A percentile compares a stretch with the other conserved stretches of the same genome.
Evolutionary conservation across 305 asterid genomes (phyloP).

Genomic region (Rubia occidens): DNA sequence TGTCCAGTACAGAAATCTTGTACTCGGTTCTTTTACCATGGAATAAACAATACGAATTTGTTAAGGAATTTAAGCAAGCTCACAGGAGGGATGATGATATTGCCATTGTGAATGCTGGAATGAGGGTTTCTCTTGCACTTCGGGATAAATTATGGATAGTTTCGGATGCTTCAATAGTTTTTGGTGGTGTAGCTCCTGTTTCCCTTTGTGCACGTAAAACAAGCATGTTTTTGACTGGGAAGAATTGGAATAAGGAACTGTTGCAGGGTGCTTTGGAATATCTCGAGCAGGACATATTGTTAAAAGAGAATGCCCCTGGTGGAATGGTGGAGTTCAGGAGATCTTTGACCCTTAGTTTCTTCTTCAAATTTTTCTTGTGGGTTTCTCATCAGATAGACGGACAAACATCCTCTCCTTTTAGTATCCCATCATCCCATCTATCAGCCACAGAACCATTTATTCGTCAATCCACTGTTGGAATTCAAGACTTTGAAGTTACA

Average conservation of each 20-base stretch:
- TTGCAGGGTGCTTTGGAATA: constrained; percentile 51
- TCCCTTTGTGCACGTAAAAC: constrained; percentile 52
- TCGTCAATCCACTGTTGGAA: constrained; percentile 50
- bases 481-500: constrained; percentile 64
- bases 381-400: constrained; percentile 72
- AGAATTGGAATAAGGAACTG: constrained; percentile 56
- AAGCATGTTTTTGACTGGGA: constrained; percentile 54
- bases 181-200: constrained; percentile 89
- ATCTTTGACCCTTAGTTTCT: constrained; percentile 71
- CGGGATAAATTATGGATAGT: constrained; percentile 55
- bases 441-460: constrained; percentile 59
- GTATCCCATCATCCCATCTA: constrained; percentile 55
- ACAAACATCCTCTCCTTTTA: constrained; percentile 35
- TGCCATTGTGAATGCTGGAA: constrained; percentile 91
- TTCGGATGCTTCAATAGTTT: constrained; percentile 64
- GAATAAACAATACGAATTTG: constrained; percentile 55
- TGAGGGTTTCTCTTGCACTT: constrained; percentile 64
- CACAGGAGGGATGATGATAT: constrained; percentile 95
- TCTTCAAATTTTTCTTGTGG: constrained; percentile 87
- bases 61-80: constrained; percentile 89
- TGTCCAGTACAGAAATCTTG: constrained; percentile 63
- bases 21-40: constrained; percentile 77
- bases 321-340: constrained; percentile 92
- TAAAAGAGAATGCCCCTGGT: constrained; percentile 86
- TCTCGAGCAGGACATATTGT: constrained; percentile 58